phyloP scores from a whole-genome alignment of 1,284 basidiomycete genomes.

The Microbotryum saponariae region DNA sequence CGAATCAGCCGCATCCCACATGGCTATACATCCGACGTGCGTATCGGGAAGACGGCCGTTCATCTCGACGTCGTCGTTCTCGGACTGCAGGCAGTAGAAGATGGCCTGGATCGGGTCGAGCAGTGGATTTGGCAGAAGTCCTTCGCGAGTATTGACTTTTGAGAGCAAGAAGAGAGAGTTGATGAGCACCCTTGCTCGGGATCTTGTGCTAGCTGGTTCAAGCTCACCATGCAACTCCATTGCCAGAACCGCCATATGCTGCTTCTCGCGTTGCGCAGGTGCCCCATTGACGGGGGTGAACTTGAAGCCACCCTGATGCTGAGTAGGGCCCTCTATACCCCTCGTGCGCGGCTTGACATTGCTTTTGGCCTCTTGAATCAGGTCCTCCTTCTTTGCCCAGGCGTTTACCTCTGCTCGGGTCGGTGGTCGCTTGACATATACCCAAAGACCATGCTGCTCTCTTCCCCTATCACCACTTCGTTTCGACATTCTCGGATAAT shows the following conservation, averaged over 20 bases:
- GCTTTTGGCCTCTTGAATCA: constrained; percentile 9
- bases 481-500: background rate
- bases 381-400: constrained; percentile 48
- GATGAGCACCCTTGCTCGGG: background rate
- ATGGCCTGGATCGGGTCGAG: constrained; percentile 63
- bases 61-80: constrained; percentile 46
- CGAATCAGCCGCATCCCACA: constrained; percentile 37
- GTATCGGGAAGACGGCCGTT: constrained; percentile 42
- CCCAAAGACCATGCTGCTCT: constrained; percentile 54
- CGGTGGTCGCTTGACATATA: constrained; percentile 63
- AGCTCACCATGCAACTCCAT: constrained; percentile 73
- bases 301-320: constrained; percentile 59
- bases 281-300: constrained; percentile 49
- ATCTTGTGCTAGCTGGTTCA: too few species aligned
- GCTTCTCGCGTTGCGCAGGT: constrained; percentile 53
- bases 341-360: constrained; percentile 25
- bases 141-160: constrained; percentile 56
- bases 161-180: background rate
- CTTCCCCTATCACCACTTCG: too few species aligned
- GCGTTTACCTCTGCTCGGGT: constrained; percentile 48
- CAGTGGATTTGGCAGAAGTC: constrained; percentile 61
- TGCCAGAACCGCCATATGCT: constrained; percentile 71
- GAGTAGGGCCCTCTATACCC: constrained; percentile 64
- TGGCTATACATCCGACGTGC: constrained; percentile 56
- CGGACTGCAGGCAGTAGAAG: constrained; percentile 50